Percentiles rank a stretch among this genome's conserved stretches.
Evolutionary conservation across 257 asterid genomes (phyloP).

Genomic region (Solanum tarapatanum): DNA sequence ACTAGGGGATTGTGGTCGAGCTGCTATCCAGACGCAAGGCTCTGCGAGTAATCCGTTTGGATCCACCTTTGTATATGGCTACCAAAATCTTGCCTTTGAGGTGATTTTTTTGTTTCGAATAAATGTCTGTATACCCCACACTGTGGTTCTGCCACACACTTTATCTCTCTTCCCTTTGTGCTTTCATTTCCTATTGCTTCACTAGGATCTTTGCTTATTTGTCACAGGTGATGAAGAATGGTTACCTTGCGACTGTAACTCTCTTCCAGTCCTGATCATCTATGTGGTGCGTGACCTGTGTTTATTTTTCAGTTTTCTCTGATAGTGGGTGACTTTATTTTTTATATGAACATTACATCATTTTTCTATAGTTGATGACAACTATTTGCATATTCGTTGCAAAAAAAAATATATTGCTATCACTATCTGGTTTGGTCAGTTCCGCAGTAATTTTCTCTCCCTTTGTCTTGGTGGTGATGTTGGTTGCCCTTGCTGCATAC

Average conservation of each 20-base stretch:
- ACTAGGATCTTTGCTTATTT: neutral
- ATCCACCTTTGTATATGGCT: conserved; percentile 75
- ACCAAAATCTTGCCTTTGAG: conserved; percentile 73
- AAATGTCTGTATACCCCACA: neutral
- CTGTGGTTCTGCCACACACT: neutral
- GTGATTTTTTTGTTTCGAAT: conserved; percentile 13
- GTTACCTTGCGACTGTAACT: conserved; percentile 68
- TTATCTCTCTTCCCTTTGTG: neutral
- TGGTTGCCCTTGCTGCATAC: neutral
- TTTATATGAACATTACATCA: neutral
- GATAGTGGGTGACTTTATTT: neutral
- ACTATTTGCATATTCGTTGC: neutral
- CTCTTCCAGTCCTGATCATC: conserved; percentile 53
- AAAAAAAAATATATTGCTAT: neutral
- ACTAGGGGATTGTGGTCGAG: conserved; percentile 73
- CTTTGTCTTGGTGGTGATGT: neutral
- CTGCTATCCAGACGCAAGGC: conserved; percentile 82
- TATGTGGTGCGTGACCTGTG: conserved; percentile 3
- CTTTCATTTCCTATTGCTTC: neutral
- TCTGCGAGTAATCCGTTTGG: conserved; percentile 75
- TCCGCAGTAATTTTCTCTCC: neutral
- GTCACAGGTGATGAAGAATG: conserved; percentile 76
- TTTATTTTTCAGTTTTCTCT: neutral
- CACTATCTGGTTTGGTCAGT: neutral
- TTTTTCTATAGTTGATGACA: neutral